Percentiles rank a stretch among this genome's conserved stretches.
These are phyloP conservation scores for Neospermospora avenae DNA, from an alignment of 2,329 filamentous ascomycete genomes.

Conservation along the genomic window DNA sequence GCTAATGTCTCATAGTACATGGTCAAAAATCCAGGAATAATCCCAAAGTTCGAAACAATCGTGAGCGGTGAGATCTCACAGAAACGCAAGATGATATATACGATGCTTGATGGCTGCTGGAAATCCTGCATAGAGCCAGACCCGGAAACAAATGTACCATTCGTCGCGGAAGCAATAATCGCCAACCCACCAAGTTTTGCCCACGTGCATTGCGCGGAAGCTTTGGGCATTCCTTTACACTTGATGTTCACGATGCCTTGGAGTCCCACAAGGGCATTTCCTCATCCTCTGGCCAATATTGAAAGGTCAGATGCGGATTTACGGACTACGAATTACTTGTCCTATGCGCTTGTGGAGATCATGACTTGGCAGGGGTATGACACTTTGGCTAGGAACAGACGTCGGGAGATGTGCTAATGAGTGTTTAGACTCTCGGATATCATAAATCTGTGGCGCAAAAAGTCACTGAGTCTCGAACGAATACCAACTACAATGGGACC, in stretches of 20 bases:
- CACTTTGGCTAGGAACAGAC: conserved; percentile 87
- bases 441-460: no score
- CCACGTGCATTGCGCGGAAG: conserved; percentile 72
- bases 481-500: conserved; percentile 39
- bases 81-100: conserved; percentile 68
- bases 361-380: conserved; percentile 76
- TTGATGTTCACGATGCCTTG: conserved; percentile 90
- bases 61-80: conserved; percentile 75
- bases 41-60: conserved; percentile 76
- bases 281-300: conserved; percentile 67
- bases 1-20: no score
- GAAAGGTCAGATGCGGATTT: conserved; percentile 61
- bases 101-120: conserved; percentile 85
- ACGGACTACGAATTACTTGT: conserved; percentile 63
- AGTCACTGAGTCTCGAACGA: conserved; percentile 40
- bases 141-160: conserved; percentile 62
- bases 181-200: conserved; percentile 76
- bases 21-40: conserved; percentile 83
- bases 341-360: conserved; percentile 67
- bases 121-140: conserved; percentile 78
- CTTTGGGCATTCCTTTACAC: conserved; percentile 70
- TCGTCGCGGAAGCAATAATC: conserved; percentile 79
- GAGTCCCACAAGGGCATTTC: conserved; percentile 66
- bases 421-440: no score
- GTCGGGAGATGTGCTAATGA: conserved; percentile 71